Percentiles rank a stretch among this genome's conserved stretches.
Evolutionary conservation across 352 stramenopile genomes (phyloP).

Genomic region (Pythium monospermum): DNA sequence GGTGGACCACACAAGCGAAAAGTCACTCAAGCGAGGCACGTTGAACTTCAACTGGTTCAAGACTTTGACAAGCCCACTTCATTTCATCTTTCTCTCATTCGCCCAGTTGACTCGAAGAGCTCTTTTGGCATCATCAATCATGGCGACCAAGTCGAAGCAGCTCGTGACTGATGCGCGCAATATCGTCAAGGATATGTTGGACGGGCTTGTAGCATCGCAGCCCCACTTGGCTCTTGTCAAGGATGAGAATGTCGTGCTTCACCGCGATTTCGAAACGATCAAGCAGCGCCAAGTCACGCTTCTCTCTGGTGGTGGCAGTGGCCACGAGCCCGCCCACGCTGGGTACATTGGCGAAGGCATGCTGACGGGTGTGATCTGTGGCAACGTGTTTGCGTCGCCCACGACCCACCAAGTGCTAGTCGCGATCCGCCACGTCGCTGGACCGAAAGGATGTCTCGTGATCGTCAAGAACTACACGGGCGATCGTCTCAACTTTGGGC

Average conservation of each 20-base stretch:
- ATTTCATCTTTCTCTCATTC: neutral
- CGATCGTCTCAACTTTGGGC: constrained; percentile 98
- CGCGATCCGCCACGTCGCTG: constrained; percentile 89
- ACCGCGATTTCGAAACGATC: constrained; percentile 62
- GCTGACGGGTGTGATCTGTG: constrained; percentile 95
- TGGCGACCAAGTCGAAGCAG: constrained; percentile 30
- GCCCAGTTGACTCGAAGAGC: too few relatives aligned
- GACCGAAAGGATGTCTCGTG: constrained; percentile 88
- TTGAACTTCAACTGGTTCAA: constrained; percentile 16
- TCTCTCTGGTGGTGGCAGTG: constrained; percentile 67
- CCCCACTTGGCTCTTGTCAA: constrained; percentile 62
- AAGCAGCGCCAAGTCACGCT: constrained; percentile 69
- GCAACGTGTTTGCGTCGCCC: constrained; percentile 95
- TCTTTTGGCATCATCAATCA: too few relatives aligned
- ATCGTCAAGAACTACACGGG: constrained; percentile 99
- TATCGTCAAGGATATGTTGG: constrained; percentile 78
- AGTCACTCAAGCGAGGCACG: constrained; percentile 4
- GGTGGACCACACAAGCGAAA: constrained; percentile 13
- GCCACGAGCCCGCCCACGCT: constrained; percentile 95
- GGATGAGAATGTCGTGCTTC: constrained; percentile 61
- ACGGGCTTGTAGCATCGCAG: constrained; percentile 59
- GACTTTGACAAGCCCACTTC: neutral
- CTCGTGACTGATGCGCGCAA: constrained; percentile 39
- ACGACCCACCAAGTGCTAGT: constrained; percentile 91
- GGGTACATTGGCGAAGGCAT: constrained; percentile 96